Conservation (phyloP, 768 basidiomycete species). For the Dentipellis sp. region DNA sequence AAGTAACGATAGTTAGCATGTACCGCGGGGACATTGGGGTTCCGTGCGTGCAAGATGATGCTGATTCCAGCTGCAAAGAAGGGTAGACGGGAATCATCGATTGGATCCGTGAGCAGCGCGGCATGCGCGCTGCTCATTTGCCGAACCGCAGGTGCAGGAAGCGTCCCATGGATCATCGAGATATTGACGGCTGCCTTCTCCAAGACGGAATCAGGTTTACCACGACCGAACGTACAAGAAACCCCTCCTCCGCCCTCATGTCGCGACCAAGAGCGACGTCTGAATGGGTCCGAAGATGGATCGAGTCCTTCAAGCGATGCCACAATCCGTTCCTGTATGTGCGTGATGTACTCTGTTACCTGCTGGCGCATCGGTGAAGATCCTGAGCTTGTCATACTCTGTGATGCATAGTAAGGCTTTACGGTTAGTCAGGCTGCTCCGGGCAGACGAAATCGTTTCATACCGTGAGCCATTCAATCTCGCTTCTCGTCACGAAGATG, state of each 20-base stretch:
- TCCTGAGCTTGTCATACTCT: not conserved
- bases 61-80: slow-evolving; percentile 92
- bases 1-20: slow-evolving; percentile 98
- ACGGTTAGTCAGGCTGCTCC: no score
- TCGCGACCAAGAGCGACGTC: slow-evolving; percentile 70
- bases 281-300: slow-evolving; percentile 56
- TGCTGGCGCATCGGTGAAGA: slow-evolving; percentile 53
- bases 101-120: slow-evolving; percentile 53
- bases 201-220: slow-evolving; percentile 25
- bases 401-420: not conserved
- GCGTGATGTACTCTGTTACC: slow-evolving; percentile 66
- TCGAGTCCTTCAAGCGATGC: slow-evolving; percentile 69
- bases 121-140: slow-evolving; percentile 94
- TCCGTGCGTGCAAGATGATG: slow-evolving; percentile 89
- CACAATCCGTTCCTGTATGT: slow-evolving; percentile 78
- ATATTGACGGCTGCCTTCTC: slow-evolving; percentile 98
- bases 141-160: slow-evolving; percentile 82
- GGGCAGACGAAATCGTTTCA: no score
- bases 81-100: slow-evolving; percentile 59
- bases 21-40: slow-evolving; percentile 88
- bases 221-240: slow-evolving; percentile 63
- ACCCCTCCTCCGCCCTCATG: slow-evolving; percentile 64
- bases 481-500: no score
- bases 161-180: slow-evolving; percentile 78
- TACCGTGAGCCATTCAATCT: no score